Conservation (phyloP, 768 basidiomycete genomes). For the Tricholoma terreum region DNA sequence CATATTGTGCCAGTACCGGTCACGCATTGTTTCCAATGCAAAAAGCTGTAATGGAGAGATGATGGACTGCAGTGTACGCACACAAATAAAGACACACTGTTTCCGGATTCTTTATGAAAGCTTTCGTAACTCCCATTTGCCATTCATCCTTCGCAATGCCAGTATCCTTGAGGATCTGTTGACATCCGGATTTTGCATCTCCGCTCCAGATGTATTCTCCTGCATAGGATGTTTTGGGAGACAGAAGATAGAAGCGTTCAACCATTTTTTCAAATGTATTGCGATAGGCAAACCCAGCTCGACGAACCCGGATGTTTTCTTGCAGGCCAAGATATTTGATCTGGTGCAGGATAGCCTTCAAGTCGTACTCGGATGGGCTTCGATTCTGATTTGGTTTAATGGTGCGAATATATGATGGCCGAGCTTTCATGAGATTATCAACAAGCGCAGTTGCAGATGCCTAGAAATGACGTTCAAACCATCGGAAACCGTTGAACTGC, state of each 20-base stretch:
- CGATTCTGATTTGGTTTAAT: slow-evolving; percentile 99
- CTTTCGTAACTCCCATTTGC: slow-evolving; percentile 99
- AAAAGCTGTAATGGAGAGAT: slow-evolving; percentile 64
- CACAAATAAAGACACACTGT: slow-evolving; percentile 54
- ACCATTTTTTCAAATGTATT: slow-evolving; percentile 99
- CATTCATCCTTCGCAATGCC: slow-evolving; percentile 97
- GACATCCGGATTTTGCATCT: slow-evolving; percentile 86
- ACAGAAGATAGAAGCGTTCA: slow-evolving; percentile 94
- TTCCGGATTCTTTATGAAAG: slow-evolving; percentile 99
- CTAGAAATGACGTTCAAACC: slow-evolving; percentile 32
- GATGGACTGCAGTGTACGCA: slow-evolving; percentile 1
- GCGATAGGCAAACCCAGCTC: slow-evolving; percentile 97
- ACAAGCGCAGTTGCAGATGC: slow-evolving; percentile 94
- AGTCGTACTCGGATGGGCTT: slow-evolving; percentile 87
- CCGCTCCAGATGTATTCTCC: slow-evolving; percentile 98
- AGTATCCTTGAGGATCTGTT: slow-evolving; percentile 89
- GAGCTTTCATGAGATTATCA: slow-evolving; percentile 95
- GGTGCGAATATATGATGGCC: slow-evolving; percentile 97
- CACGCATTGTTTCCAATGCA: slow-evolving; percentile 97
- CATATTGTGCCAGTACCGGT: slow-evolving; percentile 99
- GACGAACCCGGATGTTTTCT: slow-evolving; percentile 95
- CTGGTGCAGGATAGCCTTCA: slow-evolving; percentile 94
- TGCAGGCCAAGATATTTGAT: slow-evolving; percentile 98
- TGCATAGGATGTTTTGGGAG: slow-evolving; percentile 93
- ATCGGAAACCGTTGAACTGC: neutral